Evolutionary conservation across 495 filamentous ascomycete genomes (phyloP).

Genomic region (Hypoxylon crocopeplum): DNA sequence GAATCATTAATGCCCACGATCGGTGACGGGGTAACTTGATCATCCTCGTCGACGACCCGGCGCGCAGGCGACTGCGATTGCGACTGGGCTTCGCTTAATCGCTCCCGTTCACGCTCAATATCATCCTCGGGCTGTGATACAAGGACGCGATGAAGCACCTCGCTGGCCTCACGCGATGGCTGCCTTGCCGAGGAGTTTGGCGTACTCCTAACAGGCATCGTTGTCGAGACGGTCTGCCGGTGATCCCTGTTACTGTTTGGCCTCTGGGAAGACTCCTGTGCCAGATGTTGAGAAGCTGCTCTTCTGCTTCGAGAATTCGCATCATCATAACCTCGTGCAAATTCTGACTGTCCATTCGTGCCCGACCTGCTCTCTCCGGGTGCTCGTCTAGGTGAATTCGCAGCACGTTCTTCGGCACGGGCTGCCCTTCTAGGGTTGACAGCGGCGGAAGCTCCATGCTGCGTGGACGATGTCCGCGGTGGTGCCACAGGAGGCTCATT

Average conservation of each 20-base stretch:
- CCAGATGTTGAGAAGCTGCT: conserved; percentile 47
- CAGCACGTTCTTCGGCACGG: conserved; percentile 49
- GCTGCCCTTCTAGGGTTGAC: conserved; percentile 52
- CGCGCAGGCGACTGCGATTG: conserved; percentile 51
- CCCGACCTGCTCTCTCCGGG: conserved; percentile 47
- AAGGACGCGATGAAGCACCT: conserved; percentile 78
- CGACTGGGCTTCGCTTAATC: conserved; percentile 67
- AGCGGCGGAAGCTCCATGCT: conserved; percentile 37
- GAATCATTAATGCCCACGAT: conserved; percentile 60
- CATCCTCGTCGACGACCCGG: conserved; percentile 49
- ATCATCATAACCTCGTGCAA: conserved; percentile 40
- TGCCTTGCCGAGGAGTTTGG: conserved; percentile 48
- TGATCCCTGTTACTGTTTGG: conserved; percentile 57
- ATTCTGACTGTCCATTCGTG: conserved; percentile 45
- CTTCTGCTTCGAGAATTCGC: conserved; percentile 59
- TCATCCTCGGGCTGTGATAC: conserved; percentile 82
- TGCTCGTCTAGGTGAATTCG: conserved; percentile 48
- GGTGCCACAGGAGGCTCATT: conserved; percentile 60
- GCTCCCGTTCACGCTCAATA: conserved; percentile 76
- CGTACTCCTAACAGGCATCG: conserved; percentile 51
- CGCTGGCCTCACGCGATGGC: conserved; percentile 67
- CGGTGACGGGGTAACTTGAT: conserved; percentile 61
- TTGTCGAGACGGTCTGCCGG: conserved; percentile 50
- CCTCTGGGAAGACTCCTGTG: conserved; percentile 51
- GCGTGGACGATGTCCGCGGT: conserved; percentile 68